Base-by-base conservation (phyloP, 305 asterid genomes). In the Ajuga reptans region DNA sequence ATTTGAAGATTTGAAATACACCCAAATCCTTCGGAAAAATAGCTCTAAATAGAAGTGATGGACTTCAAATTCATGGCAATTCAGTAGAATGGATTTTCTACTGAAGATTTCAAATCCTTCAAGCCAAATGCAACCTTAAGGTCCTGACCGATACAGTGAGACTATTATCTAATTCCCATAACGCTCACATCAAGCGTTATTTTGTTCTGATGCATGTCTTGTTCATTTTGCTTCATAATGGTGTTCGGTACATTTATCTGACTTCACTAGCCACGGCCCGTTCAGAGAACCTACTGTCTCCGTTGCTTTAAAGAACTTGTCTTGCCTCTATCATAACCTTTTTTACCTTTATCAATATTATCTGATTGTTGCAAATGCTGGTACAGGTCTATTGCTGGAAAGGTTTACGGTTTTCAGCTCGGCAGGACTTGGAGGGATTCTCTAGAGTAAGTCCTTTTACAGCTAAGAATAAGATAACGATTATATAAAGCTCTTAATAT, bases 321-420 rank as follows among this genome's bases (percentile, higher is more conserved):
- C 64, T 59, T 57, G 15, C 49, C 50, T 18, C 9, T 17, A 29
- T 50, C 47, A 24, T 12, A 5, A 15, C 6, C 14, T 52, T 53
- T 34, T 75, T 4, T 36, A n/a, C 17, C 42, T 68, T 39, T 47
- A 31, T 36, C 49, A 51, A 45, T 69, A 64, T 68, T 60, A 17
- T 45, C 70, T 8, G n/a, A 59, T 39, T 72, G 53, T 68, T 72
- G 59, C 70, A 53, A 63, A 50, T 73, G 66, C 55, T 82, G 66
- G 73, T 83, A 58, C 78, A 90, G 98, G 98, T 93, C 50, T 93
- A 90, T 80, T 93, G 97, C 82, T 93, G 98, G 98, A 93, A 93
- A 87, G 97, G 96, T 71, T 80, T 93, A 58, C 84, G 97, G 82
- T 93, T 93, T 78, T 90, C 98, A 59, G 96, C 98, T 65, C 86